Evolutionary conservation across 257 asterid species (phyloP), one percentile per base, ranked within the genome.

Genomic region (Nicotiana otophora): DNA sequence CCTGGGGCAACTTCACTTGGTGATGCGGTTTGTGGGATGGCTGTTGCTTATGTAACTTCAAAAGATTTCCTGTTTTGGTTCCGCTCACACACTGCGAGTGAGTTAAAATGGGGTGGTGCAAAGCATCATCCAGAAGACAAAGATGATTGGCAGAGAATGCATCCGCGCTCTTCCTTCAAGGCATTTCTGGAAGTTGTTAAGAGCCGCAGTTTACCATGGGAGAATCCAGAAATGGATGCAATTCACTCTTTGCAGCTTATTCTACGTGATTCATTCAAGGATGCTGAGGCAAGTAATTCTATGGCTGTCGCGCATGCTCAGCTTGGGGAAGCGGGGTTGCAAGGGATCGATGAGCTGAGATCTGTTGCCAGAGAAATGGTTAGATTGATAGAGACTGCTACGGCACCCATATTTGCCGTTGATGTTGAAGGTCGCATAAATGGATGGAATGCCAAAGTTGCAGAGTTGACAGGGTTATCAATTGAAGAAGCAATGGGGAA

Each of bases 51-150:
- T 58, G 90, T 91, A 62, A 89, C 86, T 42, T 85, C 92, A 1
- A 77, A 69, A 34, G 87, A 91, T 85, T 88, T 84, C 81, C 58
- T 91, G 62, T 89, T 91, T 78, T 91, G 94, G 94, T 91, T 91
- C 81, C 89, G 94, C 14, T 91, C 94, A 11, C 89, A 91, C 86
- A 88, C 92, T 5, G 93, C 90, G 0, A 87, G 86, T 26, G 93
- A 90, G 84, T 84, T 90, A 69, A 91, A 90, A 75, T 91, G 93
- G 95, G 95, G 93, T 55, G 93, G 95, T 1, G 95, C 92, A 4
- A 91, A 91, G 86, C 93, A 91, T 85, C 92, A 90, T 78, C 95
- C 91, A 0, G 87, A 86, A 63, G 92, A 91, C 62, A 91, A 90
- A 80, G 93, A 91, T 75, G 93, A 91, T 84, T 85, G 89, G 34